These are phyloP conservation scores for Alternaria sp. DNA, from an alignment of 2,329 filamentous ascomycete species.

Conservation along the genomic window DNA sequence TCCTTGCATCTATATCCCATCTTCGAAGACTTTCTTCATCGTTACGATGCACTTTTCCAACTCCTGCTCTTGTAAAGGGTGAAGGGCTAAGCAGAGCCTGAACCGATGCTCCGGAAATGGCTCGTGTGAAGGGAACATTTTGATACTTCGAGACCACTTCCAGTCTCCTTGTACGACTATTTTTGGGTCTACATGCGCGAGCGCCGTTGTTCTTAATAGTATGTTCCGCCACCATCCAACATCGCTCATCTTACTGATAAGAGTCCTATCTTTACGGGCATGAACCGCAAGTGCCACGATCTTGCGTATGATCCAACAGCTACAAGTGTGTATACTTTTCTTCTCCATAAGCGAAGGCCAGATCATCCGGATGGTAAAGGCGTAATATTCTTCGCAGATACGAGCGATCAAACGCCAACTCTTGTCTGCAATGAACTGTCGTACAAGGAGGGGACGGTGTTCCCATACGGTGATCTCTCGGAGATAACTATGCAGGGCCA, in stretches of 20 bases:
- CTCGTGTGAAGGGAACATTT: background rate
- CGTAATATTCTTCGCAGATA: background rate
- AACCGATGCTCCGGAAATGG: background rate
- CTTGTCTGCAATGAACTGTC: background rate
- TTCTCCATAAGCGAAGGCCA: background rate
- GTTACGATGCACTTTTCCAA: background rate
- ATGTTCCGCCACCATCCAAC: background rate
- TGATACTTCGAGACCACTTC: background rate
- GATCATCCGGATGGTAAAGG: background rate
- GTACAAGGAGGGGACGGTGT: background rate
- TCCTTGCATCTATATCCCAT: background rate
- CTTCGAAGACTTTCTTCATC: background rate
- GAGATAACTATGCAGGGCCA: background rate
- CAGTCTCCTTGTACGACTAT: background rate
- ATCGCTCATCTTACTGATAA: background rate
- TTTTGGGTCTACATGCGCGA: background rate
- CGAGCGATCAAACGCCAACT: background rate
- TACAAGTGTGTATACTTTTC: background rate
- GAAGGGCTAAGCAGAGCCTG: background rate
- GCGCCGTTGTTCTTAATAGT: background rate
- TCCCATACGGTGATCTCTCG: background rate
- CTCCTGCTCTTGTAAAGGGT: background rate
- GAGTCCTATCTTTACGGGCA: background rate
- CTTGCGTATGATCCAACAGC: background rate
- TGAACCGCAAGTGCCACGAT: background rate